These are phyloP conservation scores for Musa troglodytarum DNA, from an alignment of 176 grass and related monocot genomes.

Conservation along the genomic window DNA sequence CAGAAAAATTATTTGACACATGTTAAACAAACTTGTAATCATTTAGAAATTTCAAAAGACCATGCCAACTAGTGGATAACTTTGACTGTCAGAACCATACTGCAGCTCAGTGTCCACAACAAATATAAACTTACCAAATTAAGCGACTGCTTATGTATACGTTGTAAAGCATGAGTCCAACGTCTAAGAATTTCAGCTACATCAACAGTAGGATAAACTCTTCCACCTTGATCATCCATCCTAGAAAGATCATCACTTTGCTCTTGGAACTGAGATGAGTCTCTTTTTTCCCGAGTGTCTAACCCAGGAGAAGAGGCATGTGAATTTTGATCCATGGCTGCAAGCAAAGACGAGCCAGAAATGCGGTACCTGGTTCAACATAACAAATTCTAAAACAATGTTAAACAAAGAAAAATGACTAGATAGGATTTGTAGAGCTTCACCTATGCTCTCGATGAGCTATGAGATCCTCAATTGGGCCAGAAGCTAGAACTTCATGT, in stretches of 20 bases:
- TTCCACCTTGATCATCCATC: slow-evolving; percentile 70
- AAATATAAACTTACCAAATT: slow-evolving; percentile 67
- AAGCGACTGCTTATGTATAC: slow-evolving; percentile 98
- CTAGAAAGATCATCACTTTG: slow-evolving; percentile 55
- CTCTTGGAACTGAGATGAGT: slow-evolving; percentile 45
- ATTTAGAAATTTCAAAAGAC: too few species aligned
- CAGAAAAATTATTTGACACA: too few species aligned
- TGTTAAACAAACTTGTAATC: too few species aligned
- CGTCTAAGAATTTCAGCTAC: slow-evolving; percentile 96
- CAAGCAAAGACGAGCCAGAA: slow-evolving; percentile 83
- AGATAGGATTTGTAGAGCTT: slow-evolving; percentile 9
- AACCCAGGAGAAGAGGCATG: slow-evolving; percentile 37
- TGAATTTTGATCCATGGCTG: slow-evolving; percentile 77
- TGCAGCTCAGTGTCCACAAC: not conserved
- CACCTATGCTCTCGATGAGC: slow-evolving; percentile 98
- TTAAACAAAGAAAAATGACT: too few species aligned
- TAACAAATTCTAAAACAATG: too few species aligned
- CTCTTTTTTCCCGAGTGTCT: slow-evolving; percentile 34
- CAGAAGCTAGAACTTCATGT: slow-evolving; percentile 96
- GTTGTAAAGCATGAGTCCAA: slow-evolving; percentile 99
- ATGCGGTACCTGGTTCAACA: slow-evolving; percentile 66
- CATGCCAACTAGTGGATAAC: too few species aligned
- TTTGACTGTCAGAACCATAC: too few species aligned
- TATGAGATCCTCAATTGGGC: slow-evolving; percentile 97
- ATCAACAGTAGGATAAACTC: slow-evolving; percentile 64